Conservation (phyloP, 169 alveolate species). For the Toxoplasma gondii region DNA sequence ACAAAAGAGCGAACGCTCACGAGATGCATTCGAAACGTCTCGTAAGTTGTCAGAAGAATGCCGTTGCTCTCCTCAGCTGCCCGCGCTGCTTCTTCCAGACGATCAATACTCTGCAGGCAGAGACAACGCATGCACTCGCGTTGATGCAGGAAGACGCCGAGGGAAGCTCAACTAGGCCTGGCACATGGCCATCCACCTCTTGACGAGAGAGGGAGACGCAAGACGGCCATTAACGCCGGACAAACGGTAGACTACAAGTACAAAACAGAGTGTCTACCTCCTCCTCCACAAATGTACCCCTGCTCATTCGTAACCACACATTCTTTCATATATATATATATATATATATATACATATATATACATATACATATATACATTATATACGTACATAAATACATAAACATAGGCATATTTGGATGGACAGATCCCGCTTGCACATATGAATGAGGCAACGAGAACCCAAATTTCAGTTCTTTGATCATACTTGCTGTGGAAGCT, state of each 20-base stretch:
- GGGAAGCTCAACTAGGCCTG: too few species aligned
- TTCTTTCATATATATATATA: not conserved
- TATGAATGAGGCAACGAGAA: too few species aligned
- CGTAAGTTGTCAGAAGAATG: slow-evolving; percentile 75
- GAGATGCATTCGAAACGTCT: slow-evolving; percentile 74
- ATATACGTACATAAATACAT: too few species aligned
- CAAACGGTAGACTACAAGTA: not conserved
- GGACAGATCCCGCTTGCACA: too few species aligned
- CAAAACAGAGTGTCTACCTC: not conserved
- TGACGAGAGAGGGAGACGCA: too few species aligned
- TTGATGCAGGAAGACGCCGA: too few species aligned
- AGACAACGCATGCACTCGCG: not conserved
- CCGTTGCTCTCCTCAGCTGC: slow-evolving; percentile 30
- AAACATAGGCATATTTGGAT: too few species aligned
- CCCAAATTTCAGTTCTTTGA: too few species aligned
- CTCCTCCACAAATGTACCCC: not conserved
- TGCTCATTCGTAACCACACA: not conserved
- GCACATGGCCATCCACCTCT: too few species aligned
- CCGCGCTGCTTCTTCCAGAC: slow-evolving; percentile 27
- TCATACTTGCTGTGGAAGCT: too few species aligned
- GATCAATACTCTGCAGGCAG: not conserved
- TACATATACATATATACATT: not conserved
- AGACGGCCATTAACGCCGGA: too few species aligned
- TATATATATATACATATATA: not conserved
- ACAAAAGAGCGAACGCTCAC: not conserved